A percentile compares a stretch with the other conserved stretches of the same genome.
These are phyloP conservation scores for Zea mays DNA, from an alignment of 176 grass and related monocot genomes.

Conservation along the genomic window DNA sequence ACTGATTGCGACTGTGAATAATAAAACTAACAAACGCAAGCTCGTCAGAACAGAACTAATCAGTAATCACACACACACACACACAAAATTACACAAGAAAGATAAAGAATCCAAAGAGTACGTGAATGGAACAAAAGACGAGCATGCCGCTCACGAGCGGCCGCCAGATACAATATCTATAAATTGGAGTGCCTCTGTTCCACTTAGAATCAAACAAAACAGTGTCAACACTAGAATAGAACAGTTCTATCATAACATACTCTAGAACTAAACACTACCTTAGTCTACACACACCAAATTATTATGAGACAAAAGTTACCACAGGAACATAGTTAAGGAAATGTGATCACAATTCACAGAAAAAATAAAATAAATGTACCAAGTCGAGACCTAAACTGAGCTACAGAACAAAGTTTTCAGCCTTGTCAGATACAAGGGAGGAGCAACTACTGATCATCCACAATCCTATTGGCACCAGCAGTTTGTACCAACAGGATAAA, in stretches of 20 bases:
- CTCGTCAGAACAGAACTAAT: background rate
- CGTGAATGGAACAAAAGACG: no score
- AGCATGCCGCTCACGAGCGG: no score
- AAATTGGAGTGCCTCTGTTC: no score
- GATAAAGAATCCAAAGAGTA: no score
- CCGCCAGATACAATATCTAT: no score
- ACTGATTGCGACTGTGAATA: background rate
- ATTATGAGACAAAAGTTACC: background rate
- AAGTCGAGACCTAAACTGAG: background rate
- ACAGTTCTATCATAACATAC: no score
- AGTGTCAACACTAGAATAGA: no score
- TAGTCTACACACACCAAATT: background rate
- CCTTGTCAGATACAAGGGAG: background rate
- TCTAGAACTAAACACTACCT: no score
- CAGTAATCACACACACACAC: background rate
- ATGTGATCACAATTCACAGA: background rate
- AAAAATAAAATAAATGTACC: constrained; percentile 16
- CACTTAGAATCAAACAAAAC: no score
- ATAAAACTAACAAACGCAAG: background rate
- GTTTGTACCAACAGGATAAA: background rate
- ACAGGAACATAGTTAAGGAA: background rate
- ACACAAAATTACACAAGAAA: no score
- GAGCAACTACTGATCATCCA: background rate
- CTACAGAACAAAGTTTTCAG: background rate
- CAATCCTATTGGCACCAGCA: constrained; percentile 5